phyloP scores from a whole-genome alignment of 306 rosid species.

The Spatholobus suberectus region DNA sequence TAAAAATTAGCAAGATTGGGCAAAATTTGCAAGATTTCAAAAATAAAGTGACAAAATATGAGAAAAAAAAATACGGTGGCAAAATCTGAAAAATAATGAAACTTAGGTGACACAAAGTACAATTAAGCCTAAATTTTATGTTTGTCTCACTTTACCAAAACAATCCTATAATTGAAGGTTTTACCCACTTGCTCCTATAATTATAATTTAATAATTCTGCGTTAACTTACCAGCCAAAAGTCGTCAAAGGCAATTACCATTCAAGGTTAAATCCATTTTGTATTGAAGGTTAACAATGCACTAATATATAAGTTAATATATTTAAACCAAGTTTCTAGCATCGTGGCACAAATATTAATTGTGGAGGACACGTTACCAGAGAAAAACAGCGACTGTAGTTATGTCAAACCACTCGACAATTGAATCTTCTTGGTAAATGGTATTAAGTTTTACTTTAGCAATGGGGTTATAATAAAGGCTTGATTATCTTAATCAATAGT shows the following conservation, averaged over 20 bases:
- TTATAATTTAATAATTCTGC: not conserved
- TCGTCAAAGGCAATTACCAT: not conserved
- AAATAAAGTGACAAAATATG: too few species aligned
- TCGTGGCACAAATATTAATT: not conserved
- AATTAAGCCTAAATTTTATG: too few species aligned
- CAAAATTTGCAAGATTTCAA: too few species aligned
- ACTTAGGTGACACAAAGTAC: too few species aligned
- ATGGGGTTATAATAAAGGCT: not conserved
- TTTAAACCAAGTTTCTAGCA: not conserved
- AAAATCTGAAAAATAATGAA: too few species aligned
- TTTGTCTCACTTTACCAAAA: not conserved
- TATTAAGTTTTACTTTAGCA: constrained; percentile 1
- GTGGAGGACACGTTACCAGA: not conserved
- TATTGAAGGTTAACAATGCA: not conserved
- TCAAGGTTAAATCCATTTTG: not conserved
- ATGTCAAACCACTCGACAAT: not conserved
- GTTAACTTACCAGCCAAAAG: not conserved
- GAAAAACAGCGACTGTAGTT: not conserved
- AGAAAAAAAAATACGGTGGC: too few species aligned
- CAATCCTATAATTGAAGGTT: not conserved
- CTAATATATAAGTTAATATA: not conserved
- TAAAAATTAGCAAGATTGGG: too few species aligned
- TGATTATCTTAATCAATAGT: constrained; percentile 1
- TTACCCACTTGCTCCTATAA: not conserved
- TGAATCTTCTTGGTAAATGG: constrained; percentile 9